phyloP scores from a whole-genome alignment of 306 rosid genomes.

The Pyrus communis region DNA sequence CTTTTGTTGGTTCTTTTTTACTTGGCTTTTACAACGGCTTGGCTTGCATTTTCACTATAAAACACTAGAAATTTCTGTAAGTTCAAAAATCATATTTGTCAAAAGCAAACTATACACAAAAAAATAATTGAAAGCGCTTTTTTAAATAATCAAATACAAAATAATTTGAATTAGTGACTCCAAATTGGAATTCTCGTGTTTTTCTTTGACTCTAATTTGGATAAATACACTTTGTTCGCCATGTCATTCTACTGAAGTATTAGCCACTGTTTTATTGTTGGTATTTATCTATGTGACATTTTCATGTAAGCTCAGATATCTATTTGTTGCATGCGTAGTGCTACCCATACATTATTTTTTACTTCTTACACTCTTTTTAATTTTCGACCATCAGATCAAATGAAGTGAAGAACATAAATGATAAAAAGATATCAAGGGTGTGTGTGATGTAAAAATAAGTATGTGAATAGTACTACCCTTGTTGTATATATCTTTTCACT shows the following conservation, averaged over 20 bases:
- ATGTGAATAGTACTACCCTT: no score
- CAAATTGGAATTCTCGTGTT: not conserved
- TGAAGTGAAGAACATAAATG: no score
- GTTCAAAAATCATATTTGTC: no score
- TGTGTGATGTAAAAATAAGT: no score
- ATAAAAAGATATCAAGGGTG: no score
- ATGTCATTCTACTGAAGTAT: not conserved
- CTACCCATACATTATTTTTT: rapidly evolving
- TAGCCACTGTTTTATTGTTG: not conserved
- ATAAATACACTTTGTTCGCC: not conserved
- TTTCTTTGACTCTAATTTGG: not conserved
- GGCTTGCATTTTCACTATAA: not conserved
- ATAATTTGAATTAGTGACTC: not conserved
- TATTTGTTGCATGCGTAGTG: not conserved
- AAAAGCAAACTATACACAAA: no score
- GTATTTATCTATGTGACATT: not conserved
- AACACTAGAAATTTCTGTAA: not conserved
- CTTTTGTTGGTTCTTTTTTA: not conserved
- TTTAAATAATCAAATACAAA: no score
- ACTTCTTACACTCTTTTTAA: not conserved
- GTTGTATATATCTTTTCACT: not conserved
- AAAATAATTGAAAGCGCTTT: no score
- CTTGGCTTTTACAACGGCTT: not conserved
- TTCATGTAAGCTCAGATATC: not conserved
- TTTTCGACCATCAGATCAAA: no score